These are phyloP conservation scores for Filosporella fistucella DNA, from an alignment of 495 filamentous ascomycete genomes.

Conservation along the genomic window DNA sequence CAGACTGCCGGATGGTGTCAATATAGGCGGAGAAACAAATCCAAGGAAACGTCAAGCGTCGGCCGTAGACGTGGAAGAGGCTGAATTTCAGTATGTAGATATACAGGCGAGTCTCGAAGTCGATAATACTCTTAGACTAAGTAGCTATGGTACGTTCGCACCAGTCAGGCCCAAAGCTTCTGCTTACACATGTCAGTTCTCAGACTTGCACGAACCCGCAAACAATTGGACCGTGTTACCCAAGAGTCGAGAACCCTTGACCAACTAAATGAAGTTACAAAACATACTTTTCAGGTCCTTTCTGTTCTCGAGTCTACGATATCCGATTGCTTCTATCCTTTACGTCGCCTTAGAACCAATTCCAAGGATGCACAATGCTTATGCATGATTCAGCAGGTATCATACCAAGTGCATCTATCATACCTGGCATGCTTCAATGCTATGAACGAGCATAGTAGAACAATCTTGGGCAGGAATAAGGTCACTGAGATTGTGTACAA, in stretches of 20 bases:
- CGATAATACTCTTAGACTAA: conserved; percentile 1
- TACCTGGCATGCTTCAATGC: conserved; percentile 20
- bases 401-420: conserved; percentile 13
- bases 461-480: conserved; percentile 13
- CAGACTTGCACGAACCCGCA: conserved; percentile 1
- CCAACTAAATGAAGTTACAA: conserved; percentile 8
- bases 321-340: conserved; percentile 9
- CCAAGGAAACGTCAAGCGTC: not conserved
- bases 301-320: conserved; percentile 7
- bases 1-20: too few relatives aligned
- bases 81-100: too few relatives aligned
- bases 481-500: conserved; percentile 32
- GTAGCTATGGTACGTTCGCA: conserved; percentile 15
- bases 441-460: conserved; percentile 29
- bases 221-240: conserved; percentile 20
- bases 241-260: conserved; percentile 6
- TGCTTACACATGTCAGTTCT: conserved; percentile 11
- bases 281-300: conserved; percentile 3
- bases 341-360: conserved; percentile 3
- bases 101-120: too few relatives aligned
- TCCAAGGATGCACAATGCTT: conserved; percentile 3
- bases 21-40: not conserved
- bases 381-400: conserved; percentile 12
- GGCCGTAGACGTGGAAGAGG: not conserved
- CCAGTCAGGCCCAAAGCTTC: not conserved